Conservation (phyloP, 2,329 filamentous ascomycete species). For the Tolypocladium ophioglossoides region DNA sequence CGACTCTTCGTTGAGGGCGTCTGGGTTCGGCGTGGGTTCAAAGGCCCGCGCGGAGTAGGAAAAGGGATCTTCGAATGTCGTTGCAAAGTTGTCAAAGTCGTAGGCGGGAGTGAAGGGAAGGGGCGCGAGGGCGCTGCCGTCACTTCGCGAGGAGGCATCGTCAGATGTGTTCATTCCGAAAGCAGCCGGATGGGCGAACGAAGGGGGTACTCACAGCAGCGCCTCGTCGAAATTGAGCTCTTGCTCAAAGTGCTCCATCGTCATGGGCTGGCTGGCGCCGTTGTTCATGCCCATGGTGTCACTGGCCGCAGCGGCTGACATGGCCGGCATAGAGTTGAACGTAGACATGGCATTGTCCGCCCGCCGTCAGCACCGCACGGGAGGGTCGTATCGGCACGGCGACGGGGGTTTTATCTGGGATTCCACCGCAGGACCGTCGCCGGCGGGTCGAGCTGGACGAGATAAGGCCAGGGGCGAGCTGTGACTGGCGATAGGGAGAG, state of each 20-base stretch:
- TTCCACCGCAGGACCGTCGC: not conserved
- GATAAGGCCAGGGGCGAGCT: not conserved
- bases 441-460: not conserved
- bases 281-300: constrained; percentile 37
- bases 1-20: constrained; percentile 33
- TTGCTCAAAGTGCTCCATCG: constrained; percentile 41
- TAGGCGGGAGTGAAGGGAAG: constrained; percentile 48
- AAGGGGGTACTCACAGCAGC: constrained; percentile 35
- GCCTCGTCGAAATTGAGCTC: constrained; percentile 46
- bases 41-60: constrained; percentile 42
- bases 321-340: constrained; percentile 45
- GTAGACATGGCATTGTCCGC: constrained; percentile 43
- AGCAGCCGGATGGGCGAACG: not conserved
- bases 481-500: not conserved
- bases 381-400: constrained; percentile 2
- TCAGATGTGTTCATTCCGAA: not conserved
- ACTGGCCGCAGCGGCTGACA: constrained; percentile 32
- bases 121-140: constrained; percentile 21
- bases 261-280: constrained; percentile 24
- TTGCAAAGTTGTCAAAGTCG: constrained; percentile 49
- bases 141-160: constrained; percentile 11
- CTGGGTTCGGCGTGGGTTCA: constrained; percentile 30
- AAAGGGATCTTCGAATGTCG: constrained; percentile 57
- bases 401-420: not conserved
- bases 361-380: constrained; percentile 17